A percentile compares a stretch with the other conserved stretches of the same genome.
Conservation (phyloP, 169 alveolate species). For the Plasmodium sp. region DNA sequence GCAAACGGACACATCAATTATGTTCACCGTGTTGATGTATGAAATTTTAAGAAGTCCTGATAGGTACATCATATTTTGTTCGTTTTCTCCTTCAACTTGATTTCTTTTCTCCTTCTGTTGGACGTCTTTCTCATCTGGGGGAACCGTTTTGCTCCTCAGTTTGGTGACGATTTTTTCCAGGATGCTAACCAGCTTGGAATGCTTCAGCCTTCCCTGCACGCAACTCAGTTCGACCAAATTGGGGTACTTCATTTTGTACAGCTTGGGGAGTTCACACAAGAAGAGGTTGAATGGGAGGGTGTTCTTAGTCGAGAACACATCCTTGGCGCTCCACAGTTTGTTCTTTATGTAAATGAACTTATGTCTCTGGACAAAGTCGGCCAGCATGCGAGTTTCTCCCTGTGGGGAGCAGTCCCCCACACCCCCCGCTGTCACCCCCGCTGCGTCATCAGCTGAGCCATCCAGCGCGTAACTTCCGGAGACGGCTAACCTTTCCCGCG, state of each 20-base stretch:
- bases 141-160: not conserved
- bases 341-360: slow-evolving; percentile 54
- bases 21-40: slow-evolving; percentile 45
- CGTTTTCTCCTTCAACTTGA: not conserved
- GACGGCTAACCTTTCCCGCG: not conserved
- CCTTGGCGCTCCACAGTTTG: slow-evolving; percentile 37
- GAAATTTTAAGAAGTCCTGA: slow-evolving; percentile 56
- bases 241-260: slow-evolving; percentile 33
- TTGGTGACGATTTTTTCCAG: not conserved
- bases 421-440: not conserved
- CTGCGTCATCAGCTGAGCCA: not conserved
- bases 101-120: not conserved
- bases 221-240: slow-evolving; percentile 33
- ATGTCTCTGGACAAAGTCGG: slow-evolving; percentile 16
- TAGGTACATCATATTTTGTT: slow-evolving; percentile 5
- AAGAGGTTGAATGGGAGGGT: slow-evolving; percentile 36
- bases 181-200: slow-evolving; percentile 33
- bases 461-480: not conserved
- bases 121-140: not conserved
- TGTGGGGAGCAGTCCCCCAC: not conserved
- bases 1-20: slow-evolving; percentile 43
- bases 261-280: slow-evolving; percentile 60
- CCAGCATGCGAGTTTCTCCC: not conserved
- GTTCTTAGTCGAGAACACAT: slow-evolving; percentile 9
- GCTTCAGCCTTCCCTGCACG: slow-evolving; percentile 12